phyloP scores from a whole-genome alignment of 1,284 basidiomycete species.

The Clitocybe nebularis region DNA sequence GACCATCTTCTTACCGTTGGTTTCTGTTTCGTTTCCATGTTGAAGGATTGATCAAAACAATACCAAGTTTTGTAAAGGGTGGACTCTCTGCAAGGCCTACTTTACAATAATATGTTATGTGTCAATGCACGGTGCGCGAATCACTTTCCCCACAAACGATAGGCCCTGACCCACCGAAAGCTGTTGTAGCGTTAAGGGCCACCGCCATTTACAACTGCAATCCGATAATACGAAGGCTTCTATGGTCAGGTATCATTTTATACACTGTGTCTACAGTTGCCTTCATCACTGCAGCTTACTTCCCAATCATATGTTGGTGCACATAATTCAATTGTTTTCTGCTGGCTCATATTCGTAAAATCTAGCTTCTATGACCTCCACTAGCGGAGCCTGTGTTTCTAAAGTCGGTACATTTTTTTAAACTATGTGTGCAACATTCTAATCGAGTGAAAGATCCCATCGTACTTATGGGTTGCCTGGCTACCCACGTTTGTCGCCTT shows the following conservation, averaged over 20 bases:
- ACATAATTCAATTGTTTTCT: background rate
- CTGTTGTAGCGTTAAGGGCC: conserved; percentile 10
- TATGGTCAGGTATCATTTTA: conserved; percentile 7
- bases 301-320: conserved; percentile 2
- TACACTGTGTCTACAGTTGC: conserved; percentile 8
- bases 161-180: background rate
- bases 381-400: conserved; percentile 3
- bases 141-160: background rate
- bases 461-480: conserved; percentile 9
- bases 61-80: conserved; percentile 9
- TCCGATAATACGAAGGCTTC: conserved; percentile 2
- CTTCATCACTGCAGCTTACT: conserved; percentile 4
- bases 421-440: background rate
- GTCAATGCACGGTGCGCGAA: conserved; percentile 5
- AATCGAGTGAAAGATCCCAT: conserved; percentile 3
- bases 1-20: conserved; percentile 2
- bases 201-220: conserved; percentile 7
- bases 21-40: background rate
- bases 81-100: conserved; percentile 8
- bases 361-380: background rate
- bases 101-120: conserved; percentile 11
- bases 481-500: conserved; percentile 11
- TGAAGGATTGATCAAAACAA: background rate
- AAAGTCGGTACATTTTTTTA: conserved; percentile 1
- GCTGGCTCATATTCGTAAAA: background rate